Evolutionary conservation across 140 eudicot species (phyloP), one percentile per base, ranked within the genome.

Genomic region (Anethum foeniculum): DNA sequence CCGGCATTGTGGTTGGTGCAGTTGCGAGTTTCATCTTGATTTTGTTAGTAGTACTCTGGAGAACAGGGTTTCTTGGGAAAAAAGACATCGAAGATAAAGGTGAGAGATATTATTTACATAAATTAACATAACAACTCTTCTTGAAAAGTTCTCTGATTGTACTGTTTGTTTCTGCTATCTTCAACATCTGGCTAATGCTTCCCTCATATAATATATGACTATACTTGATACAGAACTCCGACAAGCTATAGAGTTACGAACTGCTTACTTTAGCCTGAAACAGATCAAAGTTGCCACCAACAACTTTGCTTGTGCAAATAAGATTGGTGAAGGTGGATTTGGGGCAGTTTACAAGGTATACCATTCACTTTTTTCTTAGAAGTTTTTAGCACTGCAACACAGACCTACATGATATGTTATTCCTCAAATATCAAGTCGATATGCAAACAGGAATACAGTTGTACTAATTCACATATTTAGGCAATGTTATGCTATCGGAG

Each of bases 251-350:
- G 96, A 90, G 43, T 32, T 85, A 62, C 97, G 88, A 79, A 90
- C 97, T 36, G 94, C 96, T 68, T 85, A 87, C 82, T 93, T 88
- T 76, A 83, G 82, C 78, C 81, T 93, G 69, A 86, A 89, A 81
- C 97, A 93, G 84, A 88, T 93, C 75, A 91, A 88, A 88, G 71
- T 86, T 27, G 96, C 96, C 30, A 93, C 98, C 75, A 82, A 84
- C 77, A 89, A 93, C 90, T 93, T 93, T 77, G 90, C 85, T 76
- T 65, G 81, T 76, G 87, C 87, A 58, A 93, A 89, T 74, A 93
- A 91, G 90, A 91, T 93, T 25, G 98, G 98, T 30, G 98, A 93
- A 87, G 98, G 97, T 80, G 98, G 98, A n/a, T 94, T 94, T 79
- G 98, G 98, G 28, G 91, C 96, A 0, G 97, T 94, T 47, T 92